Base-by-base conservation (phyloP, 805 yeast genomes). In the Pichia insulana region DNA sequence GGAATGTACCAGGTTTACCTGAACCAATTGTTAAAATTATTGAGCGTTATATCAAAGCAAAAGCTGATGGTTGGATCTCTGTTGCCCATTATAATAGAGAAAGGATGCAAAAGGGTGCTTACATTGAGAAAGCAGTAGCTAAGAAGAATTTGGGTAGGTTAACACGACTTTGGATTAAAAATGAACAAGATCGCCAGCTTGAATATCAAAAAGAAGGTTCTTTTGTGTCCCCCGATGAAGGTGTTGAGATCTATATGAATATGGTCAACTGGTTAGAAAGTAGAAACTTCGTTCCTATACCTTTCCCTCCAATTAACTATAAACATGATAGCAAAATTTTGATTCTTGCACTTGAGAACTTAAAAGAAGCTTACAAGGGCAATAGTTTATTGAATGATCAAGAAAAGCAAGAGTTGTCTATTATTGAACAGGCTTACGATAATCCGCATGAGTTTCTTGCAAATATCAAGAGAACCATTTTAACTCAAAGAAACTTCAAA, bases 1-100 rank as follows among this genome's bases (percentile, higher is more conserved):
- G 97, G 97, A 80, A 86, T 51, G 97, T 92, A 13, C 95, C 96
- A 1, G 97, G 97, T 0, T 68, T 92, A 63, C 98, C 99, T 2
- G 83, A 74, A 41, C 97, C 97, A 0, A 76, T 92, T 20, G 92
- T 80, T 50, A 75, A 77, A 35, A 85, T 92, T 31, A 89, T 92
- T 47, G 82, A 85, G 55, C 74, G 96, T 36, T 92, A 92, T 55
- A 80, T 92, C 38, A 82, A 87, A 55, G 95, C 96, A 1, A 90
- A 92, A 59, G 96, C 97, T 2, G 97, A 90, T 53, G 94, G 95
- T 7, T 92, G 97, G 97, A 74, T 87, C 11, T 80, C 92, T 1
- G 89, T 86, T 13, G 95, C 98, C 1, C 95, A 90, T 55, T 80
- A 81, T 54, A 92, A 90, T 56, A 71, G 99, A 50, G 96, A 88